Percentiles rank a stretch among this genome's conserved stretches.
These are phyloP conservation scores for Zasmidium citrigriseum DNA, from an alignment of 2,329 filamentous ascomycete species.

Conservation along the genomic window DNA sequence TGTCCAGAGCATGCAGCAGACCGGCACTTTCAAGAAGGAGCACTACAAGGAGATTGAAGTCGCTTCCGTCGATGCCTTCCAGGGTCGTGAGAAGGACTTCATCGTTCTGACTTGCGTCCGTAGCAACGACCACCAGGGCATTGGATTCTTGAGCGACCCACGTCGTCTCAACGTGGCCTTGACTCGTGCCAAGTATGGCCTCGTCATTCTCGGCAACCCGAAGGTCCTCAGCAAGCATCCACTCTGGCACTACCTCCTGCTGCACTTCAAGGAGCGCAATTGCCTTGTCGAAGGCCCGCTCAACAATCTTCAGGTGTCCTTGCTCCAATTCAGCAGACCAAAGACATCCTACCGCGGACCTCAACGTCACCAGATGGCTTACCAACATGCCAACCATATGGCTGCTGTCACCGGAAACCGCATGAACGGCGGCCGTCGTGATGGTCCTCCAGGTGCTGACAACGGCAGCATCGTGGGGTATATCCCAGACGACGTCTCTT, in stretches of 20 bases:
- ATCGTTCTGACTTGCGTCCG: slow-evolving; percentile 97
- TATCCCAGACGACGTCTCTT: slow-evolving; percentile 95
- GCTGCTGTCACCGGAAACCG: slow-evolving; percentile 48
- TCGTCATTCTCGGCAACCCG: slow-evolving; percentile 95
- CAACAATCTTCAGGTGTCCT: slow-evolving; percentile 91
- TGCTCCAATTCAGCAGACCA: slow-evolving; percentile 91
- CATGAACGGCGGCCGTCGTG: slow-evolving; percentile 54
- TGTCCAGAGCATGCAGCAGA: slow-evolving; percentile 98
- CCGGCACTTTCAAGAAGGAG: slow-evolving; percentile 96
- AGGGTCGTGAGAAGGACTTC: slow-evolving; percentile 98
- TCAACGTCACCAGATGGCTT: slow-evolving; percentile 81
- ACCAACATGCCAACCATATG: slow-evolving; percentile 65
- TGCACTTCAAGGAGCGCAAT: slow-evolving; percentile 96
- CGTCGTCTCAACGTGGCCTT: slow-evolving; percentile 95
- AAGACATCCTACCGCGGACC: slow-evolving; percentile 90
- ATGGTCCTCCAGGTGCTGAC: slow-evolving; percentile 61
- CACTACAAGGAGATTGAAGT: slow-evolving; percentile 98
- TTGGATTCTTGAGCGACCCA: slow-evolving; percentile 96
- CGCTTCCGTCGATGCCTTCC: slow-evolving; percentile 96
- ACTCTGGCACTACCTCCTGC: slow-evolving; percentile 90
- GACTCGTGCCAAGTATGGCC: slow-evolving; percentile 92
- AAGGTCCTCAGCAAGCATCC: slow-evolving; percentile 98
- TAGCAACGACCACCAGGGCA: slow-evolving; percentile 98
- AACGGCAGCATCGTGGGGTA: slow-evolving; percentile 90
- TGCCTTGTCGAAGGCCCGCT: slow-evolving; percentile 94